Evolutionary conservation across 345 rosid genomes (phyloP).

Genomic region (Melaleuca quinquenervia): DNA sequence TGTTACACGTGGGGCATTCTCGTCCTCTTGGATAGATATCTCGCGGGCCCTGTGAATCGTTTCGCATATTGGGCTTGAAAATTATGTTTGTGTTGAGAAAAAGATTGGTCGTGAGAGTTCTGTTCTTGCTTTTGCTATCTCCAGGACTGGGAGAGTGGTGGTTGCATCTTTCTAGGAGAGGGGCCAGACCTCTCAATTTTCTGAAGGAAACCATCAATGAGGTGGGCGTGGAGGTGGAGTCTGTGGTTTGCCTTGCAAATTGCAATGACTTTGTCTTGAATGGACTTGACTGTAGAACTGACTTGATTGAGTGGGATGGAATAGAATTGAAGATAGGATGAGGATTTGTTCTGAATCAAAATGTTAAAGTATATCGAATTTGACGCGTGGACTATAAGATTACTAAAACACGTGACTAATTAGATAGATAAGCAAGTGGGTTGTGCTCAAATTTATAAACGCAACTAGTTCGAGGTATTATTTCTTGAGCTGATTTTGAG

Average conservation of each 20-base stretch:
- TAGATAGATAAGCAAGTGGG: background rate
- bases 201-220: no score
- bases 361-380: background rate
- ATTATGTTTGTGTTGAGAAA: background rate
- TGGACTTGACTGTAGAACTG: background rate
- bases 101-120: background rate
- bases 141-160: accelerated
- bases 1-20: background rate
- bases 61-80: accelerated
- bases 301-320: background rate
- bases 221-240: background rate
- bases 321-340: background rate
- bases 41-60: background rate
- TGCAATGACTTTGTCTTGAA: background rate
- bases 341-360: background rate
- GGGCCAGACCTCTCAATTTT: background rate
- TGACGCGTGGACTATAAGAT: background rate
- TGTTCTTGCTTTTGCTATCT: background rate
- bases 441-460: background rate
- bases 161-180: background rate
- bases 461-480: background rate
- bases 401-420: background rate
- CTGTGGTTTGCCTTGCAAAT: background rate
- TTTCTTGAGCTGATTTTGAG: accelerated
- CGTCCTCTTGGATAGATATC: background rate